Conservation (phyloP, 352 stramenopile genomes). For the Phytopythium kandeliae region DNA sequence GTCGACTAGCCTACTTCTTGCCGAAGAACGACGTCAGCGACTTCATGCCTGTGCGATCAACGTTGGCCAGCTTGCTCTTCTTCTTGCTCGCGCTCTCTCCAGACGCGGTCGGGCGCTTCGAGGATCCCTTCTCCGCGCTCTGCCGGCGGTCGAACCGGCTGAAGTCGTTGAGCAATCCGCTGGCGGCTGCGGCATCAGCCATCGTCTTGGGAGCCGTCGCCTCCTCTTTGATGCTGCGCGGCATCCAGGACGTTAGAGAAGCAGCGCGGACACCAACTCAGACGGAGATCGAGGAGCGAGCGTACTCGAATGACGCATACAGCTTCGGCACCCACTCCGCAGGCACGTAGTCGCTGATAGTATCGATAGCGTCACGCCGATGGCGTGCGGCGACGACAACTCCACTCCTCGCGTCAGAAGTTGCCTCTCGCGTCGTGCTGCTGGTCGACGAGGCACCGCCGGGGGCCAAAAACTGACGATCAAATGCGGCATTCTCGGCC, state of each 20-base stretch:
- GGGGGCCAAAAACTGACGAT: conserved; percentile 29
- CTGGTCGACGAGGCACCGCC: neutral
- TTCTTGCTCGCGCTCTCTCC: conserved; percentile 40
- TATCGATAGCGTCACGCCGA: conserved; percentile 43
- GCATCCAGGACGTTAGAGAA: neutral
- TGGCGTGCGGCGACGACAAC: conserved; percentile 15
- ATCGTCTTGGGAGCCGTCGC: conserved; percentile 3
- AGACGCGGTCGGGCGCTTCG: conserved; percentile 33
- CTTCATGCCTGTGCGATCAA: conserved; percentile 77
- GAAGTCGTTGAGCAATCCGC: conserved; percentile 25
- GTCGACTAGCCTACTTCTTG: conserved; percentile 79
- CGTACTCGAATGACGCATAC: conserved; percentile 52
- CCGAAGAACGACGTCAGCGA: conserved; percentile 80
- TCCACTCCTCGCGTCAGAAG: neutral
- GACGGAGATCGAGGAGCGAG: too few relatives aligned
- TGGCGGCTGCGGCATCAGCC: conserved; percentile 9
- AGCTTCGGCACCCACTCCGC: conserved; percentile 36
- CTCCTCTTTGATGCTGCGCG: conserved; percentile 20
- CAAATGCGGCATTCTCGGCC: conserved; percentile 18
- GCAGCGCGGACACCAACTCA: too few relatives aligned
- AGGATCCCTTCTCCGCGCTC: conserved; percentile 14
- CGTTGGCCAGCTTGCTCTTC: conserved; percentile 77
- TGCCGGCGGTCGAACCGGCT: conserved; percentile 29
- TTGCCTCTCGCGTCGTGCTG: neutral
- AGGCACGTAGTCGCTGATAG: conserved; percentile 54